Conservation (phyloP, 2,329 filamentous ascomycete species). For the Berkeleyomyces basicola region DNA sequence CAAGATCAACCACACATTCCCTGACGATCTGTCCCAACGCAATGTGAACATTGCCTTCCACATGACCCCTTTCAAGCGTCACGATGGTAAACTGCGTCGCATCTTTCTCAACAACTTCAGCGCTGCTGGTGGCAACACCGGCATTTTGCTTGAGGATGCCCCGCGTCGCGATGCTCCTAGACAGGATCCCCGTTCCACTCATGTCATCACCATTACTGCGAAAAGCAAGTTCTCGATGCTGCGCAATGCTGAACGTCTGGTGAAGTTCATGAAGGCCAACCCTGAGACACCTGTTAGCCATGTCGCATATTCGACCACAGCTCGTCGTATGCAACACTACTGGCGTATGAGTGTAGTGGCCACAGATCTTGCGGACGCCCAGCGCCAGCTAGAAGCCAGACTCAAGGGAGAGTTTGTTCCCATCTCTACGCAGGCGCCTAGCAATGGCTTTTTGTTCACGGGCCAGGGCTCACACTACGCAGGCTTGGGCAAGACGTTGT, state of each 20-base stretch:
- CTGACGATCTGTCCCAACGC: conserved; percentile 37
- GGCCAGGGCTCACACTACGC: conserved; percentile 39
- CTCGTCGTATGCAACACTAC: conserved; percentile 43
- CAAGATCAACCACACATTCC: conserved; percentile 43
- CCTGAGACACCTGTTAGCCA: conserved; percentile 38
- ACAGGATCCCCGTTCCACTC: conserved; percentile 35
- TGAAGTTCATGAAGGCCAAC: conserved; percentile 35
- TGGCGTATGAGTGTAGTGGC: conserved; percentile 36
- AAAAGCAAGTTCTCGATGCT: conserved; percentile 39
- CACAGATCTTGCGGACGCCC: conserved; percentile 26
- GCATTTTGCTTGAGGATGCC: conserved; percentile 46
- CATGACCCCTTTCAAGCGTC: conserved; percentile 32
- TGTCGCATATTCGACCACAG: conserved; percentile 52
- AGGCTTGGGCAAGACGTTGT: conserved; percentile 35
- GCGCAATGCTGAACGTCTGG: conserved; percentile 38
- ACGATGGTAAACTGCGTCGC: conserved; percentile 29
- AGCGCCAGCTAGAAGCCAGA: conserved; percentile 30
- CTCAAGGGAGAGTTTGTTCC: conserved; percentile 39
- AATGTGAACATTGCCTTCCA: conserved; percentile 43
- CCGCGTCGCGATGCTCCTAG: conserved; percentile 31
- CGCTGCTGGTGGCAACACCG: conserved; percentile 56
- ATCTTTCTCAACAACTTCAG: conserved; percentile 53
- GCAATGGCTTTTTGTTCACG: conserved; percentile 36
- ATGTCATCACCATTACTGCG: conserved; percentile 42
- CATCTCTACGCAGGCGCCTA: conserved; percentile 26